A percentile compares a stretch with the other conserved stretches of the same genome.
These are phyloP conservation scores for Termitomyces sp. DNA, from an alignment of 768 basidiomycete species.

Conservation along the genomic window DNA sequence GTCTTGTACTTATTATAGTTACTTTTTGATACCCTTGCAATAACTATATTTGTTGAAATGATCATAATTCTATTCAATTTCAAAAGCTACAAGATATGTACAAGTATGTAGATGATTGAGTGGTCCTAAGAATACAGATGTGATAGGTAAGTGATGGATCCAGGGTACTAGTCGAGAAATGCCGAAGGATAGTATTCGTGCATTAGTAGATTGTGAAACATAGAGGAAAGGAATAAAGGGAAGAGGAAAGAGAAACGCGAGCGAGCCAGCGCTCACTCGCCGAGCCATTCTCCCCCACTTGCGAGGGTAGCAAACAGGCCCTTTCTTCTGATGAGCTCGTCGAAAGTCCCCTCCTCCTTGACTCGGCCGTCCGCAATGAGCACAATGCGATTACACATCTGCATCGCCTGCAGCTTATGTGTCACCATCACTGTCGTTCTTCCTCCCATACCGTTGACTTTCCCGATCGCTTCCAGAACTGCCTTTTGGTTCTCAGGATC, in stretches of 20 bases:
- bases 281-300: slow-evolving; percentile 47
- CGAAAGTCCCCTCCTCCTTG: slow-evolving; percentile 76
- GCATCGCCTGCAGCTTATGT: slow-evolving; percentile 89
- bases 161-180: slow-evolving; percentile 5
- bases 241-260: slow-evolving; percentile 6
- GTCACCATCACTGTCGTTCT: slow-evolving; percentile 91
- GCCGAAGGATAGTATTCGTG: slow-evolving; percentile 1
- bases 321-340: slow-evolving; percentile 58
- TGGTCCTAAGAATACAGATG: slow-evolving; percentile 12
- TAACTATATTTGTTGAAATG: not conserved
- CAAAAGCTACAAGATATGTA: slow-evolving; percentile 3
- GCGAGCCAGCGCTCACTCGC: slow-evolving; percentile 11
- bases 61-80: slow-evolving; percentile 8
- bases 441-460: slow-evolving; percentile 38
- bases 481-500: slow-evolving; percentile 82
- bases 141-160: not conserved
- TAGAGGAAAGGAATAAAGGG: not conserved
- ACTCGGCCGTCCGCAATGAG: slow-evolving; percentile 77
- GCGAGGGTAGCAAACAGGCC: slow-evolving; percentile 79
- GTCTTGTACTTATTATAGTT: not conserved
- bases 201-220: not conserved
- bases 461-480: slow-evolving; percentile 50
- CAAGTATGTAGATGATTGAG: not conserved
- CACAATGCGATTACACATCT: slow-evolving; percentile 85
- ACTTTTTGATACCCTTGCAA: not conserved